phyloP scores from a whole-genome alignment of 2,329 filamentous ascomycete genomes.

The Coniochaeta ligniaria region DNA sequence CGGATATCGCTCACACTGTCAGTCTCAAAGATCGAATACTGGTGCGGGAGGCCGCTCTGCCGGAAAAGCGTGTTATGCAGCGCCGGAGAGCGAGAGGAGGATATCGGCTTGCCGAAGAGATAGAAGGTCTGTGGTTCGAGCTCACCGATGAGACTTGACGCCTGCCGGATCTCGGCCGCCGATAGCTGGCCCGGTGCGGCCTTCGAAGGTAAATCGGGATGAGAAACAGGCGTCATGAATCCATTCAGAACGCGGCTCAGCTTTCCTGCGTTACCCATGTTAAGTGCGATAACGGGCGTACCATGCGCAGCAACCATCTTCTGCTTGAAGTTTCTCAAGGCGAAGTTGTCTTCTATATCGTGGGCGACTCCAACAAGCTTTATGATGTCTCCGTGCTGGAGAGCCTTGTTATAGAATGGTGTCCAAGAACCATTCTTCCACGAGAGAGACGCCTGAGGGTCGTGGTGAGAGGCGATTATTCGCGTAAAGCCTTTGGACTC shows the following conservation, averaged over 20 bases:
- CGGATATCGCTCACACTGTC: slow-evolving; percentile 53
- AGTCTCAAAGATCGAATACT: slow-evolving; percentile 74
- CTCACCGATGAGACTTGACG: slow-evolving; percentile 70
- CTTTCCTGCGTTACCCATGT: slow-evolving; percentile 86
- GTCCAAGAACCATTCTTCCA: slow-evolving; percentile 96
- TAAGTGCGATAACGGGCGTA: slow-evolving; percentile 86
- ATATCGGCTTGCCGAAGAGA: slow-evolving; percentile 81
- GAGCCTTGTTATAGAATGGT: slow-evolving; percentile 77
- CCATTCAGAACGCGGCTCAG: slow-evolving; percentile 83
- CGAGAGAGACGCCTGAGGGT: slow-evolving; percentile 68
- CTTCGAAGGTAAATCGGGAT: slow-evolving; percentile 82
- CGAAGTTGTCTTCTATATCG: slow-evolving; percentile 76
- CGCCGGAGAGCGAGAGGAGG: slow-evolving; percentile 74
- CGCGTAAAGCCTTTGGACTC: slow-evolving; percentile 63
- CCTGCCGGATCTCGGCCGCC: slow-evolving; percentile 77
- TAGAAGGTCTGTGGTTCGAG: slow-evolving; percentile 72
- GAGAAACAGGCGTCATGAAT: slow-evolving; percentile 92
- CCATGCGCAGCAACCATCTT: slow-evolving; percentile 67
- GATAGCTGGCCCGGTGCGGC: slow-evolving; percentile 92
- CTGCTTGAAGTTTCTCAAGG: slow-evolving; percentile 72
- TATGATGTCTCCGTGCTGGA: slow-evolving; percentile 87
- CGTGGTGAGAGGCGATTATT: slow-evolving; percentile 94
- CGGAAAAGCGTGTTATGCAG: slow-evolving; percentile 83
- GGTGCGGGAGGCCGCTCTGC: slow-evolving; percentile 72
- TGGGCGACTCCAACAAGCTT: slow-evolving; percentile 84